Conservation (phyloP, 495 filamentous ascomycete species). For the Pyrenopolyporus hunteri region DNA sequence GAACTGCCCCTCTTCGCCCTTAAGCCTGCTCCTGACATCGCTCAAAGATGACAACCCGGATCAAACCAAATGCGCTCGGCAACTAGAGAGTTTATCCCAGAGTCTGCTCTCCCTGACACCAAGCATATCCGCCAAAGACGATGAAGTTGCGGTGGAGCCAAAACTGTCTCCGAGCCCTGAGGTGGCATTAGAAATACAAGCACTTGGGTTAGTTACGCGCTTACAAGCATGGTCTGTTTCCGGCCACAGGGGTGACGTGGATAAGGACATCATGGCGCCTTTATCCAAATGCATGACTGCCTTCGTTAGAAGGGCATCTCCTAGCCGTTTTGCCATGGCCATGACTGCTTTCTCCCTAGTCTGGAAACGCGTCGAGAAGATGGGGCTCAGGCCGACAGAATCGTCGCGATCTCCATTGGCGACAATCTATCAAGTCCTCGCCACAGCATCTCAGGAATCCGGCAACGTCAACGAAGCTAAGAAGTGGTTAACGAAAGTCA, state of each 20-base stretch:
- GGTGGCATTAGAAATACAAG: slow-evolving; percentile 67
- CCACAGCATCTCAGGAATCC: slow-evolving; percentile 51
- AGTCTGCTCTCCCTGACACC: slow-evolving; percentile 68
- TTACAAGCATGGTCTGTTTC: slow-evolving; percentile 73
- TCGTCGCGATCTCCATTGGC: slow-evolving; percentile 45
- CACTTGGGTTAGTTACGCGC: slow-evolving; percentile 69
- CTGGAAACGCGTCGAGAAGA: slow-evolving; percentile 40
- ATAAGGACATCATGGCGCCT: slow-evolving; percentile 73
- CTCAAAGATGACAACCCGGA: slow-evolving; percentile 54
- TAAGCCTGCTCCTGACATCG: slow-evolving; percentile 63
- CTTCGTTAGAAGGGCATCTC: slow-evolving; percentile 62
- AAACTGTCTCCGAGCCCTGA: slow-evolving; percentile 64
- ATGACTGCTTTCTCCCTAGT: slow-evolving; percentile 34
- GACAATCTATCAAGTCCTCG: slow-evolving; percentile 49
- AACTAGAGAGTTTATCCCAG: slow-evolving; percentile 74
- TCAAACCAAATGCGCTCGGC: slow-evolving; percentile 65
- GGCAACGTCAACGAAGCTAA: slow-evolving; percentile 53
- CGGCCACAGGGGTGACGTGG: slow-evolving; percentile 68
- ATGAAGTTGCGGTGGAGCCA: slow-evolving; percentile 52
- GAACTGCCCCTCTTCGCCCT: slow-evolving; percentile 65
- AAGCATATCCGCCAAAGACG: slow-evolving; percentile 59
- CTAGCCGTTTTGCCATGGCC: slow-evolving; percentile 39
- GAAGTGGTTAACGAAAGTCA: slow-evolving; percentile 53
- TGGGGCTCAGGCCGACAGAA: slow-evolving; percentile 26
- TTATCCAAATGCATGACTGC: slow-evolving; percentile 67